Percentiles rank a stretch among this genome's conserved stretches.
These are phyloP conservation scores for Fusarium nematophilum DNA, from an alignment of 2,329 filamentous ascomycete species.

Conservation along the genomic window DNA sequence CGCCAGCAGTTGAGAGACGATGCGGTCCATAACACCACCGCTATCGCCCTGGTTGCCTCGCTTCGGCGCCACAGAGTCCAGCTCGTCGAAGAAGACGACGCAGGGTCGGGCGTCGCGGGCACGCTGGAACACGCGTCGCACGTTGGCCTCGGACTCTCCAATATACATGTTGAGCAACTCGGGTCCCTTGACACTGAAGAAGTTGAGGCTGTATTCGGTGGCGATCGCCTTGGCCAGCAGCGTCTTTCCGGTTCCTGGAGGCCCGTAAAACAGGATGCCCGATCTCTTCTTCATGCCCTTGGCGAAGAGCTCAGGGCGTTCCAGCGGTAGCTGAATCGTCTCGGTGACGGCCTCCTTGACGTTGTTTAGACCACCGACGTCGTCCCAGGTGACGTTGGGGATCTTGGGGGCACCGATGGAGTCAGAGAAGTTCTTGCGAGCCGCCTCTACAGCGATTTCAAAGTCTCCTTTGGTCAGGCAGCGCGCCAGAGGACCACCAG, in stretches of 20 bases:
- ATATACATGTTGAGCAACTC: conserved; percentile 97
- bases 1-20: conserved; percentile 92
- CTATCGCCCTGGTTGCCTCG: conserved; percentile 97
- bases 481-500: conserved; percentile 82
- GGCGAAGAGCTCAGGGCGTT: conserved; percentile 92
- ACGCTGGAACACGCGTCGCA: conserved; percentile 87
- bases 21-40: conserved; percentile 97
- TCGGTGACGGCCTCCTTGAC: conserved; percentile 98
- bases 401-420: conserved; percentile 98
- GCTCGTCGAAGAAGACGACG: conserved; percentile 92
- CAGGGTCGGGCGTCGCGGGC: conserved; percentile 88
- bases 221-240: conserved; percentile 93
- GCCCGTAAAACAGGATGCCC: conserved; percentile 91
- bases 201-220: conserved; percentile 93
- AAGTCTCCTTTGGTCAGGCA: conserved; percentile 87
- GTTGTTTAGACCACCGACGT: conserved; percentile 91
- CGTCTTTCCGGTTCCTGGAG: conserved; percentile 91
- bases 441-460: conserved; percentile 92
- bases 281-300: conserved; percentile 99
- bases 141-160: conserved; percentile 92
- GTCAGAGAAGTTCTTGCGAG: conserved; percentile 97
- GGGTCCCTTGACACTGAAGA: conserved; percentile 93
- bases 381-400: conserved; percentile 95
- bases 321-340: conserved; percentile 92
- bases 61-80: conserved; percentile 95